These are phyloP conservation scores for Rhodotorula sp. DNA, from an alignment of 1,284 basidiomycete genomes.

Conservation along the genomic window DNA sequence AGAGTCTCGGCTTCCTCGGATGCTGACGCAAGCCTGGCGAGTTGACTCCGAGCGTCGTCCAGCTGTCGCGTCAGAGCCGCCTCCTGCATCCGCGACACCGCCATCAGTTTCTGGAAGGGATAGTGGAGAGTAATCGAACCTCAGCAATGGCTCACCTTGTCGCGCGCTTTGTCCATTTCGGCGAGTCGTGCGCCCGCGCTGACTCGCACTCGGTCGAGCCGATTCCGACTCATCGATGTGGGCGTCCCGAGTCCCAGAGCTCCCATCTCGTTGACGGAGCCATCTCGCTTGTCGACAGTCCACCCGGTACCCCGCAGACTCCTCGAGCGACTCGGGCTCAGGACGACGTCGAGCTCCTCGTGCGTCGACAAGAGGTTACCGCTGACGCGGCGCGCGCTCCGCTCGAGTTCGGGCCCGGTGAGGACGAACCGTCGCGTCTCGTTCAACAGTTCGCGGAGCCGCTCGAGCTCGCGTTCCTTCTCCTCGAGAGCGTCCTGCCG, in stretches of 20 bases:
- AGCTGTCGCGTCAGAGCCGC: constrained; percentile 26
- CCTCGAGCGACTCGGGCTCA: constrained; percentile 25
- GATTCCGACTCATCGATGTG: not conserved
- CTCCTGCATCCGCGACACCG: constrained; percentile 4
- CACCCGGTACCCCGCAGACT: constrained; percentile 5
- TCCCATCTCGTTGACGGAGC: constrained; percentile 20
- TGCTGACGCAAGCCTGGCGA: constrained; percentile 1
- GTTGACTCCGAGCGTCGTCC: constrained; percentile 9
- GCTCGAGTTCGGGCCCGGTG: constrained; percentile 33
- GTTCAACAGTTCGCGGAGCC: constrained; percentile 24
- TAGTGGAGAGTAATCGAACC: too few relatives aligned
- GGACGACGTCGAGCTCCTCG: constrained; percentile 1
- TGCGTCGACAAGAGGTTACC: not conserved
- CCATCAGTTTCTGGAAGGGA: too few relatives aligned
- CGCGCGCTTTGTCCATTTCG: constrained; percentile 15
- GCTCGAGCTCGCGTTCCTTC: constrained; percentile 29
- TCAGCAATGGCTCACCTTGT: constrained; percentile 13
- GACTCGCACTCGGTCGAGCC: not conserved
- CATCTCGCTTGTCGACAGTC: not conserved
- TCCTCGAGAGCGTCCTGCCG: constrained; percentile 19
- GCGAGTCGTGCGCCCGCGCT: constrained; percentile 10
- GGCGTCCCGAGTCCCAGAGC: constrained; percentile 34
- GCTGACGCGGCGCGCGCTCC: constrained; percentile 25
- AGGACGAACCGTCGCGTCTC: constrained; percentile 37
- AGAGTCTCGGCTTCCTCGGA: constrained; percentile 21